Conservation (phyloP, 2,329 filamentous ascomycete genomes). For the Trichoderma semiorbis region DNA sequence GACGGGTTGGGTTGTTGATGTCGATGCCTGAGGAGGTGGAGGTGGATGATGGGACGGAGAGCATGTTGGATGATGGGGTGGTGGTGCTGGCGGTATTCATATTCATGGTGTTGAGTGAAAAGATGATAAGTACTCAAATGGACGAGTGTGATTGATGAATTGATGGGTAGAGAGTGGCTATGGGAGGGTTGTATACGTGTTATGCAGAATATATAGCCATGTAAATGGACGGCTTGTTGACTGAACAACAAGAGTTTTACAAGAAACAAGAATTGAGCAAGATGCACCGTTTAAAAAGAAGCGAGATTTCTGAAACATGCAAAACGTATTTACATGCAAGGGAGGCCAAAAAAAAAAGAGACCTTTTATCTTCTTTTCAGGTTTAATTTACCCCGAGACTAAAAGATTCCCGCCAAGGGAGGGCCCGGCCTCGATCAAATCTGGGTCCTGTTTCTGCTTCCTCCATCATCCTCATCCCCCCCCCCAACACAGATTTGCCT, state of each 20-base stretch:
- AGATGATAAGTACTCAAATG: neutral
- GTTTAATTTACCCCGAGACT: neutral
- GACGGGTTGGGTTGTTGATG: constrained; percentile 33
- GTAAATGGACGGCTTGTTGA: neutral
- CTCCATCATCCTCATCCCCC: neutral
- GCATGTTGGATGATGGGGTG: neutral
- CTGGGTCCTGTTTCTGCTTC: neutral
- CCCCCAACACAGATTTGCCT: neutral
- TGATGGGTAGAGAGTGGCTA: neutral
- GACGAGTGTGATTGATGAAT: neutral
- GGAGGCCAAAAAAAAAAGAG: neutral
- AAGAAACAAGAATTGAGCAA: neutral
- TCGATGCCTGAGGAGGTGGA: neutral
- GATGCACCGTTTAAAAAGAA: neutral
- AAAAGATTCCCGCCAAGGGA: neutral
- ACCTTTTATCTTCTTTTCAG: neutral
- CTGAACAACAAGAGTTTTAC: neutral
- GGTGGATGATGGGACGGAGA: neutral
- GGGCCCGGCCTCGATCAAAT: neutral
- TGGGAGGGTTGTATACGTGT: neutral
- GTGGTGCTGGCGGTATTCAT: neutral
- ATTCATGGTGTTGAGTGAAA: neutral
- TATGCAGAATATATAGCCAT: neutral
- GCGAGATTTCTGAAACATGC: neutral
- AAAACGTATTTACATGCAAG: neutral